Percentiles rank a stretch among this genome's conserved stretches.
Conservation (phyloP, 257 asterid genomes). For the Fraxinus excelsior region DNA sequence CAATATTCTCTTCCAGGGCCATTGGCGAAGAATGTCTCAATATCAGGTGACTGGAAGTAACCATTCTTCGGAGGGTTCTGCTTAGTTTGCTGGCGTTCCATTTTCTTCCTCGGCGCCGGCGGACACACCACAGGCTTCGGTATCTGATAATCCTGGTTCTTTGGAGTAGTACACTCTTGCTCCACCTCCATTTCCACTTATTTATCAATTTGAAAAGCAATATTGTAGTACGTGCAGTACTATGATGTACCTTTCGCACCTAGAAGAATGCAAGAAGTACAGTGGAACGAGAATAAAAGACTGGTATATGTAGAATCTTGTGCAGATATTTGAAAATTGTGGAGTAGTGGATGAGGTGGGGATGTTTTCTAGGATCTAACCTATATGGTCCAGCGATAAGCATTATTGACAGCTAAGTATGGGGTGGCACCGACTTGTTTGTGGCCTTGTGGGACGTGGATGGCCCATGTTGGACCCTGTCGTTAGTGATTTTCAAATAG, state of each 20-base stretch:
- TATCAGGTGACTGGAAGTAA: conserved; percentile 57
- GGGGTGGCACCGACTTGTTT: conserved; percentile 66
- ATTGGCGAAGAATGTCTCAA: conserved; percentile 46
- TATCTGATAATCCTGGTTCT: conserved; percentile 48
- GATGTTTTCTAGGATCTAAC: neutral
- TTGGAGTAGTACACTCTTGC: conserved; percentile 71
- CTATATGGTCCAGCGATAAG: neutral
- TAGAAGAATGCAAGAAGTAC: neutral
- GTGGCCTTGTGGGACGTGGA: neutral
- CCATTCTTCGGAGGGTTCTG: conserved; percentile 39
- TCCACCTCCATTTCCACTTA: conserved; percentile 35
- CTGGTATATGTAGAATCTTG: neutral
- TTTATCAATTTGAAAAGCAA: neutral
- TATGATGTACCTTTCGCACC: neutral
- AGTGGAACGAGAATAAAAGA: neutral
- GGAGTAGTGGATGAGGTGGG: neutral
- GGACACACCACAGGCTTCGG: conserved; percentile 57
- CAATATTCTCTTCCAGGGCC: conserved; percentile 31
- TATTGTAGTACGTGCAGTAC: neutral
- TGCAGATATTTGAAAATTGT: neutral
- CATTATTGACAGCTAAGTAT: conserved; percentile 42
- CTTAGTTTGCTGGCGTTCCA: conserved; percentile 18
- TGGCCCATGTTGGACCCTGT: conserved; percentile 40
- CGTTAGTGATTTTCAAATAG: conserved; percentile 35
- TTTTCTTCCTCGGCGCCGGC: conserved; percentile 67